Evolutionary conservation across 129 eudicot genomes (phyloP), one percentile per base, ranked within the genome.

Genomic region (Arctium minus): DNA sequence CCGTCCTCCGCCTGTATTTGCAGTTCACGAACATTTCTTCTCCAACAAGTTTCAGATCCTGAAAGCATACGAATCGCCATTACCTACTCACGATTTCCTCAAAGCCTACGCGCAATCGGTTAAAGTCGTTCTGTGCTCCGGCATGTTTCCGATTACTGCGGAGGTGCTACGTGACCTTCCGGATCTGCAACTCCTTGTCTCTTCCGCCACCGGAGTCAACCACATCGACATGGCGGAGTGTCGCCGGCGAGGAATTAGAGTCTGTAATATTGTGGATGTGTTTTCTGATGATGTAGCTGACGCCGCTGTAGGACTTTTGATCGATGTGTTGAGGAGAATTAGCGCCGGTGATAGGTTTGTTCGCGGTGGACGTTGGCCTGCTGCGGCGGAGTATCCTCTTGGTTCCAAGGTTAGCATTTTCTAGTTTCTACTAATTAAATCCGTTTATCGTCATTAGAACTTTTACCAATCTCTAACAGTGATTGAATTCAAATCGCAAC

Each of bases 271-370:
- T 0, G 81, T 70, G 3, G 86, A 83, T 83, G 15, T 68, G 81
- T 76, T 76, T 76, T 76, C 86, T 5, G 86, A 83, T 36, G 86
- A 83, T 78, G 86, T 83, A 3, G 86, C 82, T 30, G 83, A 83
- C 17, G 86, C 13, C 13, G 82, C 86, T 13, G 81, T 83, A 0
- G 86, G 81, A 35, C 77, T 83, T 27, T 69, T 83, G 77, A 76
- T 83, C 11, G 86, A 77, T 5, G 86, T 83, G 0, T 29, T 83
- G 74, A 83, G 78, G 67, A 83, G 79, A 31, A 56, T 83, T 56
- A 71, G 48, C 13, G 78, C 50, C 33, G 82, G 78, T 29, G 74
- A 83, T 70, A 71, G 72, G 72, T 77, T 77, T 83, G 68, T 83
- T 83, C 86, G 79, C 27, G 68, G 73, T 11, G 73, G 82, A 1